Percentiles rank a stretch among this genome's conserved stretches.
These are phyloP conservation scores for Tylopilus sp. DNA, from an alignment of 1,284 basidiomycete species.

Conservation along the genomic window DNA sequence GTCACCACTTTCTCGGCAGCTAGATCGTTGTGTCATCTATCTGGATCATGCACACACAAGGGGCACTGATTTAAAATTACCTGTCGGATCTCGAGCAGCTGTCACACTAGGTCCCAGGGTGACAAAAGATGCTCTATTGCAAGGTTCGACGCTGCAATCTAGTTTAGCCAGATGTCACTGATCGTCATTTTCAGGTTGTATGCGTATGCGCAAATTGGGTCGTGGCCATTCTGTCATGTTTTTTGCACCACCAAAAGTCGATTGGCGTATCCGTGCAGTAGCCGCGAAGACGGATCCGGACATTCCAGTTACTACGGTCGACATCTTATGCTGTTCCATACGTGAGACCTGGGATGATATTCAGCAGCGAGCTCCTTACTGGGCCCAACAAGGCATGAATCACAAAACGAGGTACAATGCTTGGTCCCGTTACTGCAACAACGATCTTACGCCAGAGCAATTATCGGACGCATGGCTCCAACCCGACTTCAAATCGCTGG, in stretches of 20 bases:
- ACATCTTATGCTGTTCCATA: slow-evolving; percentile 33
- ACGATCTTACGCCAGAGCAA: not conserved
- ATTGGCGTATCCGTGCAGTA: not conserved
- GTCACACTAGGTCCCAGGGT: slow-evolving; percentile 54
- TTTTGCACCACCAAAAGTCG: not conserved
- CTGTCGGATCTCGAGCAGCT: slow-evolving; percentile 42
- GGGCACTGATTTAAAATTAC: slow-evolving; percentile 56
- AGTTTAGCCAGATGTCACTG: not conserved
- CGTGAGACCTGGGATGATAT: slow-evolving; percentile 46
- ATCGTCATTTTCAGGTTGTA: not conserved
- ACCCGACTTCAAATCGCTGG: not conserved
- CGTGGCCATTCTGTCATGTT: not conserved
- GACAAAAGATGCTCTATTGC: slow-evolving; percentile 51
- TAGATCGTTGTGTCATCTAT: slow-evolving; percentile 49
- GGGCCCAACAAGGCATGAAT: slow-evolving; percentile 45
- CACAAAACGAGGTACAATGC: slow-evolving; percentile 7
- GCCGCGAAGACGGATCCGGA: not conserved
- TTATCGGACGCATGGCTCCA: not conserved
- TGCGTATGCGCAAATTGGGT: slow-evolving; percentile 1
- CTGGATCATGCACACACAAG: slow-evolving; percentile 58
- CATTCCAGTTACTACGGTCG: not conserved
- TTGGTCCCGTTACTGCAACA: not conserved
- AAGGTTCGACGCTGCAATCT: slow-evolving; percentile 42
- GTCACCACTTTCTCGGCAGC: slow-evolving; percentile 43
- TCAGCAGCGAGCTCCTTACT: slow-evolving; percentile 39